Conservation (phyloP, 2,329 filamentous ascomycete species). For the Fusarium protoensiforme region DNA sequence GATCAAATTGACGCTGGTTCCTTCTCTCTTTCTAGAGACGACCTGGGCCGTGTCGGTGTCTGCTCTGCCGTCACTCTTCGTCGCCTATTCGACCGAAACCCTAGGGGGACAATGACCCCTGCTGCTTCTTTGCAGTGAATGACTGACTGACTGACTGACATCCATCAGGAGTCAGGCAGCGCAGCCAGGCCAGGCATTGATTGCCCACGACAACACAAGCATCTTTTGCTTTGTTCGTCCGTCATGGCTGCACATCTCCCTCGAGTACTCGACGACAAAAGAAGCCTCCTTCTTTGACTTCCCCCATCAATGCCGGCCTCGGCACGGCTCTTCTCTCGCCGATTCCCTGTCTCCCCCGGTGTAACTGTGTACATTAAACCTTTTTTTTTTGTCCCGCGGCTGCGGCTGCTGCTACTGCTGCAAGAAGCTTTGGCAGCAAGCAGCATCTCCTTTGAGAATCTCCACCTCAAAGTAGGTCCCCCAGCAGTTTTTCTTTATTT, state of each 20-base stretch:
- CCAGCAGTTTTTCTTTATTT: not conserved
- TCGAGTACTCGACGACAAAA: not conserved
- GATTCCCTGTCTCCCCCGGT: not conserved
- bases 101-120: not conserved
- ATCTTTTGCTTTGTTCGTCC: slow-evolving; percentile 10
- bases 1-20: not conserved
- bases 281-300: not conserved
- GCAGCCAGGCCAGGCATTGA: slow-evolving; percentile 5
- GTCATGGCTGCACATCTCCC: slow-evolving; percentile 9
- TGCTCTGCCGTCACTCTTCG: not conserved
- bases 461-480: slow-evolving; percentile 17
- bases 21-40: not conserved
- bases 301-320: not conserved
- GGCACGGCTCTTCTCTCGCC: not conserved
- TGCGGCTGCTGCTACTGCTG: not conserved
- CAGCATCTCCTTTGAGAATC: slow-evolving; percentile 10
- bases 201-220: not conserved
- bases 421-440: slow-evolving; percentile 24
- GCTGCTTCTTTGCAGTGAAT: not conserved
- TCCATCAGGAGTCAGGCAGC: slow-evolving; percentile 1
- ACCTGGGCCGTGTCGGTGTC: not conserved
- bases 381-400: not conserved
- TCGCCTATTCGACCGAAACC: not conserved
- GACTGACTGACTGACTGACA: slow-evolving; percentile 16
- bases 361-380: not conserved